Percentiles rank a stretch among this genome's conserved stretches.
These are phyloP conservation scores for Fistulinella cinereoalba DNA, from an alignment of 1,284 basidiomycete genomes.

Conservation along the genomic window DNA sequence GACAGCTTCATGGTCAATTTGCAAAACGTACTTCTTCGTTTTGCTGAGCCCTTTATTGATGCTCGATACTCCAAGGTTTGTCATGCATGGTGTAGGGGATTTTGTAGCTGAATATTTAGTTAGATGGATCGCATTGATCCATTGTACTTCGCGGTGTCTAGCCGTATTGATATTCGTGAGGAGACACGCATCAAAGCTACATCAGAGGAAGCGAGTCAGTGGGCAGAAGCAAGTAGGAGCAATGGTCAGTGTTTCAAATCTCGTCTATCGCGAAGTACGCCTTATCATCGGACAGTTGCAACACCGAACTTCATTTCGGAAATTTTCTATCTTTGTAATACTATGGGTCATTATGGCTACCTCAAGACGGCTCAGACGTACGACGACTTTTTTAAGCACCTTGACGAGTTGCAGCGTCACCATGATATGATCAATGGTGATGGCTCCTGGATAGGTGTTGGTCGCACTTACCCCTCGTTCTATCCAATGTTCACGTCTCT, in stretches of 20 bases:
- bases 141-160: conserved; percentile 72
- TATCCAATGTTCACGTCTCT: conserved; percentile 12
- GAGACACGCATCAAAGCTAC: conserved; percentile 92
- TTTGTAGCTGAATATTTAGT: conserved; percentile 10
- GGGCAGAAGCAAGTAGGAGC: conserved; percentile 55
- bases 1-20: conserved; percentile 95
- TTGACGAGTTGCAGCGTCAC: conserved; percentile 77
- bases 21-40: conserved; percentile 77
- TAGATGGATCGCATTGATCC: conserved; percentile 92
- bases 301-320: conserved; percentile 93
- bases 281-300: conserved; percentile 36
- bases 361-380: conserved; percentile 76
- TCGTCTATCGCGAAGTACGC: not conserved
- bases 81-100: not conserved
- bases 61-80: conserved; percentile 82
- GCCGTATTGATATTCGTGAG: conserved; percentile 73
- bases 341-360: conserved; percentile 85
- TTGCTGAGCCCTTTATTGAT: conserved; percentile 98
- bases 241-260: conserved; percentile 36
- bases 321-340: conserved; percentile 85
- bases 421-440: conserved; percentile 77
- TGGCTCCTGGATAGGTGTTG: conserved; percentile 73
- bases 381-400: conserved; percentile 67
- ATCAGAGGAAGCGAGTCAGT: conserved; percentile 76
- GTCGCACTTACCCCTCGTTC: conserved; percentile 23